These are phyloP conservation scores for Urostyla sp. DNA, from an alignment of 73 alveolate genomes.

Conservation along the genomic window DNA sequence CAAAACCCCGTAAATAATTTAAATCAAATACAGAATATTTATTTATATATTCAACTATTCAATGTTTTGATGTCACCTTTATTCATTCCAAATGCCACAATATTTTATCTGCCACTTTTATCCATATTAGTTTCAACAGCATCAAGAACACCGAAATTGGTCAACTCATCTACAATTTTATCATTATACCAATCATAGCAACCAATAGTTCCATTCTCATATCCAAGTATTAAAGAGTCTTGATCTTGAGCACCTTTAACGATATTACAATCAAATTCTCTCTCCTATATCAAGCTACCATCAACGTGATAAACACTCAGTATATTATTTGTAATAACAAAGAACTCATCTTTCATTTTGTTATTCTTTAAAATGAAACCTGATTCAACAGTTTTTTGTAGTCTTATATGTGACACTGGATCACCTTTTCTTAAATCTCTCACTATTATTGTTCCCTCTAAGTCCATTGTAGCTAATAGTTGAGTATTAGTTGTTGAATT, in stretches of 20 bases:
- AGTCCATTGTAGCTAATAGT: constrained; percentile 27
- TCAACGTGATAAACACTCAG: constrained; percentile 15
- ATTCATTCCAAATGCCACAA: constrained; percentile 15
- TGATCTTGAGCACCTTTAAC: constrained; percentile 38
- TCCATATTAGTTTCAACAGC: not conserved
- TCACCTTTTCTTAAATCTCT: constrained; percentile 49
- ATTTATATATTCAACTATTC: not conserved
- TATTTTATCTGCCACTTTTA: not conserved
- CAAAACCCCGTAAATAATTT: too few relatives aligned
- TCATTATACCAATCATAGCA: constrained; percentile 67
- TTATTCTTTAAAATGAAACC: constrained; percentile 31
- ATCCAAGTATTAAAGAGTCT: constrained; percentile 45
- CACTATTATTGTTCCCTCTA: constrained; percentile 37
- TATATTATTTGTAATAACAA: constrained; percentile 21
- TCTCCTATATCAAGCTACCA: constrained; percentile 32
- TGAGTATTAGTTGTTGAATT: too few relatives aligned
- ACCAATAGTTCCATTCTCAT: constrained; percentile 54
- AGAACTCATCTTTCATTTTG: constrained; percentile 19
- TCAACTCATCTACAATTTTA: constrained; percentile 25
- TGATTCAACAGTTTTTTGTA: constrained; percentile 27
- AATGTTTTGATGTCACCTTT: constrained; percentile 11
- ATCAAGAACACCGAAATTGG: not conserved
- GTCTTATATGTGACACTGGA: constrained; percentile 39
- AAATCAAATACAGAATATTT: too few relatives aligned
- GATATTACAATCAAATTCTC: constrained; percentile 29